A percentile compares a stretch with the other conserved stretches of the same genome.
Evolutionary conservation across 257 asterid species (phyloP).

Genomic region (Nicotiana undulata): DNA sequence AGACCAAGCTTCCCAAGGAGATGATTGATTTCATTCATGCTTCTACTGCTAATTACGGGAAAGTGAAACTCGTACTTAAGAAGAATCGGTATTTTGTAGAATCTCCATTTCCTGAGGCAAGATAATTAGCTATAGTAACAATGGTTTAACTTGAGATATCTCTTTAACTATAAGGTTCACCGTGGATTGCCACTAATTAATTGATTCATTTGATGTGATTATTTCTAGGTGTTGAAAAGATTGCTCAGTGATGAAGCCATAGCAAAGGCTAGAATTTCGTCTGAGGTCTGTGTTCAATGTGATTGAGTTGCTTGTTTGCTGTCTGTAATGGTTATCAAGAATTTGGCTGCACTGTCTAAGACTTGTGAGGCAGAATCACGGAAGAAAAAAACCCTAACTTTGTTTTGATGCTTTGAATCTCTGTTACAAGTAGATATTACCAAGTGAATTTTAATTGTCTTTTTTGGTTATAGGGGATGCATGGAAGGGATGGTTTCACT

Average conservation of each 20-base stretch:
- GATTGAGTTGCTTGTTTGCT: neutral
- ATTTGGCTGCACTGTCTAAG: neutral
- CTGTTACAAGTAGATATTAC: neutral
- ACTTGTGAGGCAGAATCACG: neutral
- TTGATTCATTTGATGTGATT: slow-evolving; percentile 2
- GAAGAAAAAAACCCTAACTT: neutral
- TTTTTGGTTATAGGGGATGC: slow-evolving; percentile 34
- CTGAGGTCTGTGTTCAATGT: slow-evolving; percentile 34
- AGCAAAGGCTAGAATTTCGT: slow-evolving; percentile 64
- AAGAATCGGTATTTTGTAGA: slow-evolving; percentile 86
- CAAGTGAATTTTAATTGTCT: neutral
- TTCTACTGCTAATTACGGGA: slow-evolving; percentile 94
- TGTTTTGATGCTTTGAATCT: neutral
- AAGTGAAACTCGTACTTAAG: slow-evolving; percentile 95
- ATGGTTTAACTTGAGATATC: neutral
- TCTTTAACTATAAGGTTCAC: neutral
- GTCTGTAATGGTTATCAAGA: neutral
- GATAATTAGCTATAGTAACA: slow-evolving; percentile 13
- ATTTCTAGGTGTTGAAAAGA: slow-evolving; percentile 65
- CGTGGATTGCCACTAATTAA: neutral
- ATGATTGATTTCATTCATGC: slow-evolving; percentile 84
- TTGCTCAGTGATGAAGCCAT: slow-evolving; percentile 77
- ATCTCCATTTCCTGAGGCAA: slow-evolving; percentile 95
- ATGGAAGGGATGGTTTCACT: slow-evolving; percentile 69
- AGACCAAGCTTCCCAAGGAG: slow-evolving; percentile 93